Base-by-base conservation (phyloP, 768 basidiomycete genomes). In the Naganishia vishniacii region DNA sequence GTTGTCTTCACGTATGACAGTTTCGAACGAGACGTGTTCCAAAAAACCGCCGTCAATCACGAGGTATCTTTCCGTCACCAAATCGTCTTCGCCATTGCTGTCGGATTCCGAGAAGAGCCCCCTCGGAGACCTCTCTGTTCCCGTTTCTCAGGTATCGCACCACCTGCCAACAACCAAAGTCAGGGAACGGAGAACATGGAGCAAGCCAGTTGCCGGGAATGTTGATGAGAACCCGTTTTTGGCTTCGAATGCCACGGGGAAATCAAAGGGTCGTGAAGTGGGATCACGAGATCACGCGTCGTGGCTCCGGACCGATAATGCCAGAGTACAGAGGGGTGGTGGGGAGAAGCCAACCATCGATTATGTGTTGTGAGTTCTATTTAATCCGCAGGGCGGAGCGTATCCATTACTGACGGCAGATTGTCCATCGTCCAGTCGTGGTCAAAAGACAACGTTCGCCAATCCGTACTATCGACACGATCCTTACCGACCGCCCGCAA, bases 371-470 rank as follows among this genome's bases (percentile, higher is more conserved):
- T 56, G 26, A 56, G 53, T 56, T 9, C 2, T 25, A 12, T 5
- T 8, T 41, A 15, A n/a, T 18, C 18, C 28, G 26, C 20, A 8
- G n/a, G n/a, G n/a, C n/a, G n/a, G n/a, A n/a, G n/a, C n/a, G n/a
- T n/a, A n/a, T n/a, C n/a, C n/a, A 23, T 13, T 31, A 28, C 7
- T 29, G n/a, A 37, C 13, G 42, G 20, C 25, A 29, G 12, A 5
- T 11, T 37, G 32, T 40, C 8, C 16, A 4, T 48, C 6, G 20
- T 51, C 3, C 13, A 56, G 53, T 29, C 63, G 63, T 16, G 63
- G 63, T 20, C 42, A 42, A 23, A 64, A 64, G 34, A 64, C 63
- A 28, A 64, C 63, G 18, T 64, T 64, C 25, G 63, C 63, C 11
- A 64, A 64, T 23, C 63, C 63, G 15, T 64, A 58, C 48, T 64